phyloP scores from a whole-genome alignment of 768 basidiomycete species.

The Termitomyces sp. region DNA sequence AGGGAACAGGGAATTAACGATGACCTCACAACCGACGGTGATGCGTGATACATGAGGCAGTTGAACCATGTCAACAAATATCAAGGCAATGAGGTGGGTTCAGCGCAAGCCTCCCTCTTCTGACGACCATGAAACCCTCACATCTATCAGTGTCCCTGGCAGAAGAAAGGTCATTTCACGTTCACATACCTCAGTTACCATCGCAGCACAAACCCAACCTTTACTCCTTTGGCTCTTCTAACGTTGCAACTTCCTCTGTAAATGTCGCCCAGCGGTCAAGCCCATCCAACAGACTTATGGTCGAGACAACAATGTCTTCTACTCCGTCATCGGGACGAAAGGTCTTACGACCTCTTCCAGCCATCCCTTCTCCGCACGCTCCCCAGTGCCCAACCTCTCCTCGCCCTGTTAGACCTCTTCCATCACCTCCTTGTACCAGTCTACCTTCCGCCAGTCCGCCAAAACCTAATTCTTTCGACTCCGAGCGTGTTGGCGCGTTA shows the following conservation, averaged over 20 bases:
- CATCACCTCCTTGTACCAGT: slow-evolving; percentile 8
- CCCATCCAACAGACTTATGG: background rate
- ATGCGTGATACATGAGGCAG: background rate
- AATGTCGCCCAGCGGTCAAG: background rate
- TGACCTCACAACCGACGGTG: background rate
- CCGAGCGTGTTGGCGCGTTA: background rate
- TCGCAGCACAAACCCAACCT: background rate
- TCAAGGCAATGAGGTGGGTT: background rate
- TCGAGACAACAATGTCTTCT: background rate
- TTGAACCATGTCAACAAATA: slow-evolving; percentile 6
- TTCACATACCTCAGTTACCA: background rate
- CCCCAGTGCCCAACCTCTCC: slow-evolving; percentile 6
- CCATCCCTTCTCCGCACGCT: slow-evolving; percentile 8
- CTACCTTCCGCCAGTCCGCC: background rate
- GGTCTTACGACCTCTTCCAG: slow-evolving; percentile 13
- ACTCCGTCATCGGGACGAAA: background rate
- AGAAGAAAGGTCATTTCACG: background rate
- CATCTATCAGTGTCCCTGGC: background rate
- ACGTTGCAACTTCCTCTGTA: background rate
- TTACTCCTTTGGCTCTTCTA: background rate
- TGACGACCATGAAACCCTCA: background rate
- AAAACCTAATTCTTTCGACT: background rate
- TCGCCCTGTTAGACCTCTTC: slow-evolving; percentile 11
- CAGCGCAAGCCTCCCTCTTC: background rate
- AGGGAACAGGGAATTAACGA: background rate